A percentile compares a stretch with the other conserved stretches of the same genome.
These are phyloP conservation scores for Calonectria honghensis DNA, from an alignment of 2,329 filamentous ascomycete genomes.

Conservation along the genomic window DNA sequence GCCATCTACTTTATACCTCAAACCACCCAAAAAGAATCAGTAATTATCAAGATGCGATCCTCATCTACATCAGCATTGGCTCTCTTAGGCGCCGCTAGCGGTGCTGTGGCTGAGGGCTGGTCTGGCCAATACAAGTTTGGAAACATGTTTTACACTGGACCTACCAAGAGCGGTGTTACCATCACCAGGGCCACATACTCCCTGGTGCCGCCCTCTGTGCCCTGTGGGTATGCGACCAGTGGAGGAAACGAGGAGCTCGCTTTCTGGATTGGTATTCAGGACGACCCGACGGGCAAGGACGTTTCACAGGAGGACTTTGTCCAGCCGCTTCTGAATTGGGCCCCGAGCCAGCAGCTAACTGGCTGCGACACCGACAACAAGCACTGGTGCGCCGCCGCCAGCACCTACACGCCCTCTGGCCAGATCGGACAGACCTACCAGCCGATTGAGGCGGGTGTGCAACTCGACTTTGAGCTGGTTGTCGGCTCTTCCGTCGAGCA, in stretches of 20 bases:
- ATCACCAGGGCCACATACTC: conserved; percentile 42
- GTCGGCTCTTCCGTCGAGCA: conserved; percentile 34
- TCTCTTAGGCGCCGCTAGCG: conserved; percentile 26
- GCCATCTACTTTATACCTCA: too few species aligned
- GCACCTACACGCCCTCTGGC: conserved; percentile 38
- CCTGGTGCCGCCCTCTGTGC: conserved; percentile 28
- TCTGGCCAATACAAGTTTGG: conserved; percentile 40
- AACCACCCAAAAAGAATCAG: neutral
- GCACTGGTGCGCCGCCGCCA: conserved; percentile 40
- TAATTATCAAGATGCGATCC: conserved; percentile 20
- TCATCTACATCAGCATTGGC: conserved; percentile 21
- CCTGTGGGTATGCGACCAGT: conserved; percentile 42
- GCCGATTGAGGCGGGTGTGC: conserved; percentile 22
- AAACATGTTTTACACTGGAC: conserved; percentile 43
- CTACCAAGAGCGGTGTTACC: conserved; percentile 40
- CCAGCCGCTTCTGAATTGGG: conserved; percentile 43
- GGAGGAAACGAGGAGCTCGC: conserved; percentile 44
- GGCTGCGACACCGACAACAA: conserved; percentile 41
- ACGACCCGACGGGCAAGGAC: conserved; percentile 38
- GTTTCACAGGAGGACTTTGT: conserved; percentile 37
- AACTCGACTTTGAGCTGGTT: conserved; percentile 42
- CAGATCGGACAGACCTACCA: conserved; percentile 35
- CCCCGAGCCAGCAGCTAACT: conserved; percentile 32
- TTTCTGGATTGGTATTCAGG: conserved; percentile 42
- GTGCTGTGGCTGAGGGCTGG: conserved; percentile 34